Evolutionary conservation across 2,329 filamentous ascomycete species (phyloP), one percentile per base, ranked within the genome.

Genomic region (Monilinia polystroma): DNA sequence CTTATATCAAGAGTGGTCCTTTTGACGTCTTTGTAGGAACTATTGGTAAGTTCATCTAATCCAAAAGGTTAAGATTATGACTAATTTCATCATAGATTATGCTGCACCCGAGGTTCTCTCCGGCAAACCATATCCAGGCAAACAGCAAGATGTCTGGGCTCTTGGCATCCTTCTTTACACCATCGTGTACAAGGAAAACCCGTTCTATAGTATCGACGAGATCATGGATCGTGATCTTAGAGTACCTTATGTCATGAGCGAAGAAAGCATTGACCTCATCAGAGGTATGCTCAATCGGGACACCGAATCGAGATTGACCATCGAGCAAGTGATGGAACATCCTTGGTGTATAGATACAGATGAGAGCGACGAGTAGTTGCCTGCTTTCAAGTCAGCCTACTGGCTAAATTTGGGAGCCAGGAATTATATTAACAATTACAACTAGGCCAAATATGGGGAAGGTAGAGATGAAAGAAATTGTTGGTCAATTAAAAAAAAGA

Each of bases 21-120:
- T 99, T 99, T 82, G 93, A 98, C 77, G 95, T 99, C 18, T 99
- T 99, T 80, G 95, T 99, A 63, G 95, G 95, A 68, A 99, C 95
- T 0, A 98, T 99, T 78, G 94, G 94, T 97, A 82, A 76, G 89
- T 77, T 52, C 1, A 3, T 41, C 16, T 14, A 18, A 14, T 14
- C 43, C 16, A 43, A 16, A 12, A 3, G 6, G 12, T 8, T 16
- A n/a, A 57, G 35, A n/a, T 29, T 47, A 23, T 23, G 29, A 49
- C 45, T 72, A 74, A 70, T 70, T 29, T 29, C 26, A 43, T 54
- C 29, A 55, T 70, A 97, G 95, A 99, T 81, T 99, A 99, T 79
- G 95, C 95, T 56, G 95, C 95, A 8, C 95, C 95, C n/a, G 95
- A 99, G 81, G 95, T 99, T 65, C 85, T 99, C 59, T 93, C 93